These are phyloP conservation scores for Aureoboletus auriporus DNA, from an alignment of 768 basidiomycete species.

Conservation along the genomic window DNA sequence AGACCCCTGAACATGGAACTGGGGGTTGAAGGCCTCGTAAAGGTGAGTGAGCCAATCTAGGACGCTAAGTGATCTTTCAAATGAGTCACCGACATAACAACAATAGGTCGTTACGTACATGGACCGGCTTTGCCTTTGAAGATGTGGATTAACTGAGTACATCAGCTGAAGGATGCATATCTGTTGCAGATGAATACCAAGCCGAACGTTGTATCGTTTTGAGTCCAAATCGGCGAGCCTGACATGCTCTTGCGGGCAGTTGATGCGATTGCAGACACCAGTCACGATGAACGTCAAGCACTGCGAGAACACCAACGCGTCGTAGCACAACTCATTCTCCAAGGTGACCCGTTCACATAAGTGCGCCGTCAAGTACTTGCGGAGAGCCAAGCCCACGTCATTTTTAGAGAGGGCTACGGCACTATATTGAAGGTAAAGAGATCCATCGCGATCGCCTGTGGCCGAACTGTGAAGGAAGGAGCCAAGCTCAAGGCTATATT, in stretches of 20 bases:
- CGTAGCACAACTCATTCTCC: slow-evolving; percentile 32
- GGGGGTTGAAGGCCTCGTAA: slow-evolving; percentile 48
- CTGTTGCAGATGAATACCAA: slow-evolving; percentile 46
- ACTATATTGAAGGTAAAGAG: not conserved
- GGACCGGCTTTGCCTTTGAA: not conserved
- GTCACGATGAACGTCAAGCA: slow-evolving; percentile 35
- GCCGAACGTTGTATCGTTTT: slow-evolving; percentile 38
- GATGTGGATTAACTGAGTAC: slow-evolving; percentile 13
- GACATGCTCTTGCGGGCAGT: slow-evolving; percentile 39
- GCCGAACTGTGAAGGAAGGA: slow-evolving; percentile 9
- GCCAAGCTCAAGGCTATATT: slow-evolving; percentile 5
- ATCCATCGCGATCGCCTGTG: not conserved
- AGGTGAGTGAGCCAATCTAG: slow-evolving; percentile 38
- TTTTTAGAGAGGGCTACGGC: slow-evolving; percentile 16
- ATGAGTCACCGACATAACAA: not conserved
- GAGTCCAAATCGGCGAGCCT: slow-evolving; percentile 18
- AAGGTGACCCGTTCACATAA: slow-evolving; percentile 27
- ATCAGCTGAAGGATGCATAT: slow-evolving; percentile 42
- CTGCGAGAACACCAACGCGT: slow-evolving; percentile 32
- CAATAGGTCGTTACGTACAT: slow-evolving; percentile 3
- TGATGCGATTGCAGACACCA: slow-evolving; percentile 27
- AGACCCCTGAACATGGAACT: slow-evolving; percentile 44
- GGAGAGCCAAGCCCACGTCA: slow-evolving; percentile 22
- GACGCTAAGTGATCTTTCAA: not conserved
- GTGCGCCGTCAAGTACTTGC: slow-evolving; percentile 19